These are phyloP conservation scores for Dentipellis sp. DNA, from an alignment of 768 basidiomycete species.

Conservation along the genomic window DNA sequence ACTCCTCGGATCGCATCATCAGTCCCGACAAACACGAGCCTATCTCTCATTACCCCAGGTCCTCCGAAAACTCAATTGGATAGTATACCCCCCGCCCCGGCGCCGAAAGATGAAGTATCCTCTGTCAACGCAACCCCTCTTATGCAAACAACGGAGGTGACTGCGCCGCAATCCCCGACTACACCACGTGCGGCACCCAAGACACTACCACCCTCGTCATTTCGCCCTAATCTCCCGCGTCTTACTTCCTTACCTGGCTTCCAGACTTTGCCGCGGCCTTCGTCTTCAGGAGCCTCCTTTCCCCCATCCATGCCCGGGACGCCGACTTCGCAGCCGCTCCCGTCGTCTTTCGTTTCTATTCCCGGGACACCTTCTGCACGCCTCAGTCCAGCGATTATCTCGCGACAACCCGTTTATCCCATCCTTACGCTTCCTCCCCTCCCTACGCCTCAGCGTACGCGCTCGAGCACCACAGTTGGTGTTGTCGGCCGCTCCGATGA, in stretches of 20 bases:
- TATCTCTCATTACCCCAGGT: too few relatives aligned
- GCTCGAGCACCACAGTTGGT: not conserved
- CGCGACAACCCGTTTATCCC: conserved; percentile 13
- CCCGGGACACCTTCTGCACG: conserved; percentile 9
- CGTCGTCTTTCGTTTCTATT: conserved; percentile 8
- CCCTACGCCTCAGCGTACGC: not conserved
- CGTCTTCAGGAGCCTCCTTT: not conserved
- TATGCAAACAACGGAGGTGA: too few relatives aligned
- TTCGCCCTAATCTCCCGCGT: not conserved
- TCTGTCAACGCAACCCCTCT: too few relatives aligned
- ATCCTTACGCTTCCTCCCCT: conserved; percentile 13
- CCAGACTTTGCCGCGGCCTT: not conserved
- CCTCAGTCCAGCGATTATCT: conserved; percentile 14
- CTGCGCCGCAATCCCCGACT: not conserved
- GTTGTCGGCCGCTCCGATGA: not conserved
- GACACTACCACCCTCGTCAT: not conserved
- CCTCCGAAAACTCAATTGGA: too few relatives aligned
- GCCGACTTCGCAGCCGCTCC: not conserved
- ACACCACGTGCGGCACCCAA: not conserved
- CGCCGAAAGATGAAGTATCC: too few relatives aligned
- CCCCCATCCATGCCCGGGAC: not conserved
- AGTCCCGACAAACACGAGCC: too few relatives aligned
- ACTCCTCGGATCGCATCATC: too few relatives aligned
- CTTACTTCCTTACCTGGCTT: not conserved
- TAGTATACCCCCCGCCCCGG: too few relatives aligned